Evolutionary conservation across 805 yeast species (phyloP), one percentile per base, ranked within the genome.

Genomic region (Wickerhamomyces rabaulensis): DNA sequence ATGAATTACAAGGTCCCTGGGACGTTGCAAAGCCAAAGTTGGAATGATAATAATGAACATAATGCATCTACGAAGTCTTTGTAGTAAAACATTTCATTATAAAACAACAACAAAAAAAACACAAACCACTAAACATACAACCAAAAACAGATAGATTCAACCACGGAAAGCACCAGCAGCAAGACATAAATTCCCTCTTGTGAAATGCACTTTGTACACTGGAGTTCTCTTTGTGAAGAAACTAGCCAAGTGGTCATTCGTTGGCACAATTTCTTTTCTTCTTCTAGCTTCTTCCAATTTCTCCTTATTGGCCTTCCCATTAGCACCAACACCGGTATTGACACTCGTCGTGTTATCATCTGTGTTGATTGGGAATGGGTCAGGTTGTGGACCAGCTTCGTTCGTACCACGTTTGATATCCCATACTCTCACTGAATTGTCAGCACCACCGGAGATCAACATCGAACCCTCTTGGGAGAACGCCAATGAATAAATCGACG

Each of bases 141-240:
- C 17, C 13, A 43, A 10, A 8, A 25, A 8, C 10, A 25, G 12
- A 25, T 3, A 25, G 27, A n/a, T 4, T 49, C 39, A 60, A 16
- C 55, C 60, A 40, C 47, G 65, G 57, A 85, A 89, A 3, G 94
- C 94, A 44, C 99, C 98, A 22, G 88, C 97, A 0, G 97, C 96
- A 33, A 94, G 73, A 56, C 96, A 91, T 55, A 94, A 68, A 67
- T 94, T 94, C 50, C 96, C 74, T 63, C 95, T 75, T 1, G 98
- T 92, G 63, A 94, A 92, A 59, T 85, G 90, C 31, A 94, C 95
- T 57, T 87, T 88, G 69, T 84, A 94, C 23, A 94, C 94, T 4
- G 97, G 96, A 0, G 97, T 90, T 65, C 83, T 84, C 67, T 90
- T 94, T 0, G 99, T 92, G 66, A 87, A 87, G 64, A 85, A 94